A percentile compares a stretch with the other conserved stretches of the same genome.
phyloP scores from a whole-genome alignment of 257 asterid species.

The Apocynum venetum region DNA sequence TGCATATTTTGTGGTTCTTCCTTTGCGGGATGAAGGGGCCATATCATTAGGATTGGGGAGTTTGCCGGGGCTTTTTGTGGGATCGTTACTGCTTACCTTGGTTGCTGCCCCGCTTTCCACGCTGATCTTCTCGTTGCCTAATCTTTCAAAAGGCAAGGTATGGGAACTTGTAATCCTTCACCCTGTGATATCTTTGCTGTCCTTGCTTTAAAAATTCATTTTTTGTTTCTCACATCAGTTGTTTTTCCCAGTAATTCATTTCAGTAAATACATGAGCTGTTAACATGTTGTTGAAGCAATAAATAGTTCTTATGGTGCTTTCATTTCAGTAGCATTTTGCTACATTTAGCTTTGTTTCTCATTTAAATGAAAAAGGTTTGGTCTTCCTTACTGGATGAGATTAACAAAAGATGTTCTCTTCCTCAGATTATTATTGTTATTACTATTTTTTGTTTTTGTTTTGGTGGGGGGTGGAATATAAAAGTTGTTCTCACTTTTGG shows the following conservation, averaged over 20 bases:
- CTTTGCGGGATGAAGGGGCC: slow-evolving; percentile 99
- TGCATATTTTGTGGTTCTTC: slow-evolving; percentile 95
- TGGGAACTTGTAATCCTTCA: neutral
- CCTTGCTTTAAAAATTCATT: neutral
- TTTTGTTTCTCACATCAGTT: neutral
- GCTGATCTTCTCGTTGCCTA: slow-evolving; percentile 81
- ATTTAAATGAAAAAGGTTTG: neutral
- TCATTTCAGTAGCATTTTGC: neutral
- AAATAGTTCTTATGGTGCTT: neutral
- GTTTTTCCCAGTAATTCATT: neutral
- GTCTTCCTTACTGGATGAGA: neutral
- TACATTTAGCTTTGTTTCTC: neutral
- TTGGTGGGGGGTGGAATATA: neutral
- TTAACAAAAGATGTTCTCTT: neutral
- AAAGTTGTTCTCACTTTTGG: neutral
- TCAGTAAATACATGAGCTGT: neutral
- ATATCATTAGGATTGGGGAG: slow-evolving; percentile 78
- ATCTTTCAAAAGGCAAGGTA: slow-evolving; percentile 88
- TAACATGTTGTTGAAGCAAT: neutral
- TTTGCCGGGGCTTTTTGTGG: slow-evolving; percentile 78
- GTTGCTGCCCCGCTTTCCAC: slow-evolving; percentile 92
- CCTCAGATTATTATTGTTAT: neutral
- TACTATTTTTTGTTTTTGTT: neutral
- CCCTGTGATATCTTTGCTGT: neutral
- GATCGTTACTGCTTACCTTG: slow-evolving; percentile 84